A percentile compares a stretch with the other conserved stretches of the same genome.
Conservation (phyloP, 345 rosid genomes). For the Schrenkiella parvula region DNA sequence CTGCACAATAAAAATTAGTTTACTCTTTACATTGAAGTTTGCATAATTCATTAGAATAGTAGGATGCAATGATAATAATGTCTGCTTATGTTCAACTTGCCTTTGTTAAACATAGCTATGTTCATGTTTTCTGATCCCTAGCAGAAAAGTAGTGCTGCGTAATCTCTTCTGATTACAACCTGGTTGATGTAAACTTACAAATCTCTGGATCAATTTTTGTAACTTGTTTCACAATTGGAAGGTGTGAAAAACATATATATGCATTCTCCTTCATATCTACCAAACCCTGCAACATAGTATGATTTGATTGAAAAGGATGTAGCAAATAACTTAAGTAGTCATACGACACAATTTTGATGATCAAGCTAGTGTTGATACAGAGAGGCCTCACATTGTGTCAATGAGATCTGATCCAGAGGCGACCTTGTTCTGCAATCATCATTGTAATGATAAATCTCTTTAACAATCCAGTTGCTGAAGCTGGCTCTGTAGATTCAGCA, state of each 20-base stretch:
- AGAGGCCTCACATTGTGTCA: background rate
- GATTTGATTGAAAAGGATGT: background rate
- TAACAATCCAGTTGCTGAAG: background rate
- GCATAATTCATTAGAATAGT: background rate
- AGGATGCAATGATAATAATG: background rate
- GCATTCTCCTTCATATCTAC: conserved; percentile 31
- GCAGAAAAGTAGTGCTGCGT: background rate
- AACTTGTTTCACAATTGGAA: background rate
- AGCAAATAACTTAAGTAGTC: too few relatives aligned
- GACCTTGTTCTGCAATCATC: conserved; percentile 15
- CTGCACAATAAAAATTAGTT: background rate
- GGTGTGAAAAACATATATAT: background rate
- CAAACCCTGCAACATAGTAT: conserved; percentile 43
- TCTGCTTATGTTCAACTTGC: background rate
- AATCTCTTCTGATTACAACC: background rate
- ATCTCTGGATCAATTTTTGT: background rate
- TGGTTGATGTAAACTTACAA: background rate
- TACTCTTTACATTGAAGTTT: background rate
- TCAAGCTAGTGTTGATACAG: background rate
- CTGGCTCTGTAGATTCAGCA: background rate
- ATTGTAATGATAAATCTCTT: background rate
- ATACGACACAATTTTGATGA: background rate
- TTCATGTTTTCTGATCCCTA: background rate
- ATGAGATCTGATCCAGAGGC: conserved; percentile 45
- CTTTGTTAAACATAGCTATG: conserved; percentile 1